These are phyloP conservation scores for Grigorovia jiainica DNA, from an alignment of 805 yeast species.

Conservation along the genomic window DNA sequence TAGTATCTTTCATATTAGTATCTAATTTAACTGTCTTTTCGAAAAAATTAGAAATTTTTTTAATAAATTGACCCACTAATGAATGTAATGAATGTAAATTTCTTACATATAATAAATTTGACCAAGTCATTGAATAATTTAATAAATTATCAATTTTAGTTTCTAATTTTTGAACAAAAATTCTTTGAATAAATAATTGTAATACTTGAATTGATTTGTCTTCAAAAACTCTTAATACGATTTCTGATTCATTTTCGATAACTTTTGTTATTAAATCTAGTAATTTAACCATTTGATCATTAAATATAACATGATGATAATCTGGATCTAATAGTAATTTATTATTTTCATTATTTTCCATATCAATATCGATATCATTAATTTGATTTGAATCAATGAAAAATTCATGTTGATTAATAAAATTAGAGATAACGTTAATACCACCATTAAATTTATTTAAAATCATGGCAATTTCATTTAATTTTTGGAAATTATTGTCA, in stretches of 20 bases:
- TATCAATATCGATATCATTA: slow-evolving; percentile 20
- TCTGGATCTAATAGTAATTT: slow-evolving; percentile 50
- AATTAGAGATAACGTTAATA: slow-evolving; percentile 67
- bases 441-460: slow-evolving; percentile 80
- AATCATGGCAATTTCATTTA: slow-evolving; percentile 69
- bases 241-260: slow-evolving; percentile 60
- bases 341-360: slow-evolving; percentile 36
- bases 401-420: slow-evolving; percentile 69
- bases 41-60: slow-evolving; percentile 55
- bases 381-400: slow-evolving; percentile 36
- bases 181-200: slow-evolving; percentile 59
- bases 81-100: slow-evolving; percentile 59
- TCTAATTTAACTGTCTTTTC: slow-evolving; percentile 29
- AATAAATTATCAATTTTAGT: slow-evolving; percentile 48
- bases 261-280: slow-evolving; percentile 50
- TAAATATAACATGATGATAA: slow-evolving; percentile 38
- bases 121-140: slow-evolving; percentile 50
- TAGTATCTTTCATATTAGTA: slow-evolving; percentile 27
- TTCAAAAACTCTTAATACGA: slow-evolving; percentile 65
- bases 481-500: slow-evolving; percentile 53
- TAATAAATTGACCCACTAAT: slow-evolving; percentile 49
- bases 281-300: slow-evolving; percentile 41
- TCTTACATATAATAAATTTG: slow-evolving; percentile 67
- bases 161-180: slow-evolving; percentile 63
- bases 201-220: slow-evolving; percentile 56